phyloP scores from a whole-genome alignment of 306 rosid species.

The Mimosa pudica region DNA sequence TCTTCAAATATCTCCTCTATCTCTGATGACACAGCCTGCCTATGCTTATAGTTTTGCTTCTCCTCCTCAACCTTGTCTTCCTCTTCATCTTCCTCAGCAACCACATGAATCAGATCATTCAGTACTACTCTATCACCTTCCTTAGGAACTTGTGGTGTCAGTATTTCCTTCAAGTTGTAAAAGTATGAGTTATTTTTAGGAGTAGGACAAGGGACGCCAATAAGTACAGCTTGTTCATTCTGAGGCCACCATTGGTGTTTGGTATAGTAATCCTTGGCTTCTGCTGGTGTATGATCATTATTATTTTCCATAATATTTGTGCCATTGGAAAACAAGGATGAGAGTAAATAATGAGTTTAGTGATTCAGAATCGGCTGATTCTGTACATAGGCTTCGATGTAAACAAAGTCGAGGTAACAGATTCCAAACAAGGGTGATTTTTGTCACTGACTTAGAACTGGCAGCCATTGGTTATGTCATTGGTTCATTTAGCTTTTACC shows the following conservation, averaged over 20 bases:
- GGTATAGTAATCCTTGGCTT: constrained; percentile 46
- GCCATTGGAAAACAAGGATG: constrained; percentile 12
- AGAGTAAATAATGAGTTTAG: constrained; percentile 34
- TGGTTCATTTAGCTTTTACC: neutral
- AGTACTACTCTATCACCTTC: constrained; percentile 34
- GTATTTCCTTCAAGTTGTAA: constrained; percentile 31
- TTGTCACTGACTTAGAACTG: constrained; percentile 32
- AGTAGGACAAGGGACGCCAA: constrained; percentile 33
- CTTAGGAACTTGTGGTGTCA: constrained; percentile 58
- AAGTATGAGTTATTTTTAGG: constrained; percentile 23
- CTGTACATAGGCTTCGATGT: constrained; percentile 46
- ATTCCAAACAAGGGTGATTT: constrained; percentile 31
- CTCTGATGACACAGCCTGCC: neutral
- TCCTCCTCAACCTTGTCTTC: constrained; percentile 49
- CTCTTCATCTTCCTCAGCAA: constrained; percentile 59
- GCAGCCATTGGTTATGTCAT: constrained; percentile 47
- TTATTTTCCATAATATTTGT: constrained; percentile 53
- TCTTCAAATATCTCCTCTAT: neutral
- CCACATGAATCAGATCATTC: constrained; percentile 45
- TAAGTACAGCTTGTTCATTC: constrained; percentile 6
- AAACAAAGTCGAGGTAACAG: constrained; percentile 48
- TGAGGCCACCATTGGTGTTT: neutral
- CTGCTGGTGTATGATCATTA: constrained; percentile 37
- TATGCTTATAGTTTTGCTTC: neutral
- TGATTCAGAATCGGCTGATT: constrained; percentile 38